These are phyloP conservation scores for Fusarium lyarnte DNA, from an alignment of 2,329 filamentous ascomycete genomes.

Conservation along the genomic window DNA sequence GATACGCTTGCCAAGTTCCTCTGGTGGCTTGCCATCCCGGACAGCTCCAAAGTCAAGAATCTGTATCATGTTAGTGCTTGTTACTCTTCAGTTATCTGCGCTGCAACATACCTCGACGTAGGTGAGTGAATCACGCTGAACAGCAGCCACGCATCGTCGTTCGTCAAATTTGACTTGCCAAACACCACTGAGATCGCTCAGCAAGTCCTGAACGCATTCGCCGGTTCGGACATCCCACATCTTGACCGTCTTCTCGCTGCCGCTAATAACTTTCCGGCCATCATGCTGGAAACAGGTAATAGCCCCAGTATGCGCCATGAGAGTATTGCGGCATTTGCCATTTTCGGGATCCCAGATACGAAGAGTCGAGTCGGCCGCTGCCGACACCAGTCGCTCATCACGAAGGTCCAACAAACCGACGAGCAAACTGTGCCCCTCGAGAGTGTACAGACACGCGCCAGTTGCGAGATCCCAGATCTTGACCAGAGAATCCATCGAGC, in stretches of 20 bases:
- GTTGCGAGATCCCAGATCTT: conserved; percentile 97
- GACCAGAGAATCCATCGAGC: conserved; percentile 97
- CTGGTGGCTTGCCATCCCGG: conserved; percentile 82
- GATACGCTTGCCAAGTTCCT: conserved; percentile 82
- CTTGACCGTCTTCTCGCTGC: conserved; percentile 94
- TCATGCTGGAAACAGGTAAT: conserved; percentile 99
- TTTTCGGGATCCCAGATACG: conserved; percentile 97
- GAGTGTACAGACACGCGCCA: conserved; percentile 83
- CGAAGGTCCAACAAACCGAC: conserved; percentile 92
- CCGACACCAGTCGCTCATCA: conserved; percentile 90
- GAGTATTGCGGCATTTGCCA: conserved; percentile 86
- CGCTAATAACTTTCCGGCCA: conserved; percentile 94
- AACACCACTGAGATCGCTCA: conserved; percentile 94
- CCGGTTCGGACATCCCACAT: conserved; percentile 98
- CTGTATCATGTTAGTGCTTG: conserved; percentile 56
- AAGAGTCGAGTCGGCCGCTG: conserved; percentile 93
- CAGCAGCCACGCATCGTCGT: conserved; percentile 92
- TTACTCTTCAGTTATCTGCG: not conserved
- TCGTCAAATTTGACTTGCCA: conserved; percentile 99
- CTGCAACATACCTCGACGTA: conserved; percentile 86
- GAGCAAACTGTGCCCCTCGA: conserved; percentile 92
- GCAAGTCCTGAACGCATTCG: conserved; percentile 89
- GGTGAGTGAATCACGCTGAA: conserved; percentile 90
- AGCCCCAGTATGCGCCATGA: conserved; percentile 94
- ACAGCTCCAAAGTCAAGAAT: conserved; percentile 97